Percentiles rank a stretch among this genome's conserved stretches.
These are phyloP conservation scores for Acanthochlamys bracteata DNA, from an alignment of 106 monocot genomes.

Conservation along the genomic window DNA sequence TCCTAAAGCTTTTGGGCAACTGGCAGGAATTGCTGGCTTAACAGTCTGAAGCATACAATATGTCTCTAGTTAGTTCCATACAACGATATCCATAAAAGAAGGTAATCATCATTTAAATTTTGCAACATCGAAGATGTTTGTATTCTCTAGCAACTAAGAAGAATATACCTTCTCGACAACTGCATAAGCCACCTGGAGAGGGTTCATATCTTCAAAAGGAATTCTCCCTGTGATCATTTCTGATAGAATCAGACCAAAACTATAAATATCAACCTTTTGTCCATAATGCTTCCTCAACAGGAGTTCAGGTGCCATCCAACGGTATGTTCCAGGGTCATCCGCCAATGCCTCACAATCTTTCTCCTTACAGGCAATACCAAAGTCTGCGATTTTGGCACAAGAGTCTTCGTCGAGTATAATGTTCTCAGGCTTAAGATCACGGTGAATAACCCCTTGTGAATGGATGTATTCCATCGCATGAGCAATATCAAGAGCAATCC, in stretches of 20 bases:
- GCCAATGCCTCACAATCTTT: constrained; percentile 36
- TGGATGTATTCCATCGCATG: constrained; percentile 73
- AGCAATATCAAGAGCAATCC: constrained; percentile 46
- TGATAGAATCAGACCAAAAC: constrained; percentile 62
- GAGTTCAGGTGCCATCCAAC: constrained; percentile 72
- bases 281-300: constrained; percentile 70
- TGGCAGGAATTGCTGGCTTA: constrained; percentile 37
- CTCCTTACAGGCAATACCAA: constrained; percentile 71
- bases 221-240: constrained; percentile 58
- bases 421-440: constrained; percentile 64
- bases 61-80: constrained; percentile 79
- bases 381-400: constrained; percentile 59
- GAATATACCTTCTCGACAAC: constrained; percentile 46
- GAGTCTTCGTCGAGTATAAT: constrained; percentile 52
- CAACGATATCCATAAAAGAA: constrained; percentile 56
- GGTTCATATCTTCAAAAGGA: constrained; percentile 52
- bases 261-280: constrained; percentile 61
- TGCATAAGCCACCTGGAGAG: constrained; percentile 51
- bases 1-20: constrained; percentile 30
- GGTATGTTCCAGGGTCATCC: constrained; percentile 50
- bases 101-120: constrained; percentile 43
- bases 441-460: constrained; percentile 62
- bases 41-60: constrained; percentile 36
- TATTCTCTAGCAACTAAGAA: too few relatives aligned
- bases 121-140: too few relatives aligned